Conservation (phyloP, 768 basidiomycete genomes). For the Leccinum uliginosum region DNA sequence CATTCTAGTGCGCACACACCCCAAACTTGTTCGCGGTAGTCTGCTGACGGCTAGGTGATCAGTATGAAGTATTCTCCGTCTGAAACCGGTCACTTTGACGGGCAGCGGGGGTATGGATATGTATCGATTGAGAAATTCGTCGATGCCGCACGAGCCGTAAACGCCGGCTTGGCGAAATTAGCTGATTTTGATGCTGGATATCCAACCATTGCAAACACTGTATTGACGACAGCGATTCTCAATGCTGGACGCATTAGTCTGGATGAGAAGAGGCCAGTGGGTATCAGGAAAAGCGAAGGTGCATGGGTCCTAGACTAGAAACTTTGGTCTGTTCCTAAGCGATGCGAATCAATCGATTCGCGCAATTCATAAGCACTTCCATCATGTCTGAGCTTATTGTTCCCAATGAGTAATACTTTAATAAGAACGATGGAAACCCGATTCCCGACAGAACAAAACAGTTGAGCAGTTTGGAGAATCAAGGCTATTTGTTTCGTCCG, state of each 20-base stretch:
- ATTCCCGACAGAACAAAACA: neutral
- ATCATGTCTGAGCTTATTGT: neutral
- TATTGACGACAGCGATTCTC: slow-evolving; percentile 82
- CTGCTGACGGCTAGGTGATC: slow-evolving; percentile 10
- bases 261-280: slow-evolving; percentile 84
- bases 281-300: slow-evolving; percentile 62
- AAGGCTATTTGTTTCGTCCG: neutral
- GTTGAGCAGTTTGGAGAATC: neutral
- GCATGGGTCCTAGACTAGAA: slow-evolving; percentile 66
- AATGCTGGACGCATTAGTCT: slow-evolving; percentile 87
- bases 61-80: slow-evolving; percentile 96
- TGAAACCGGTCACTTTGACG: slow-evolving; percentile 89
- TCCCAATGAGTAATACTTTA: neutral
- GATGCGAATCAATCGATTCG: slow-evolving; percentile 11
- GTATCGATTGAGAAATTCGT: slow-evolving; percentile 91
- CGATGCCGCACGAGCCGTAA: slow-evolving; percentile 76
- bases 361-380: neutral
- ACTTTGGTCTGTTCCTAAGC: neutral
- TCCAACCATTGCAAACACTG: slow-evolving; percentile 87
- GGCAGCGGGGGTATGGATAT: slow-evolving; percentile 90
- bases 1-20: slow-evolving; percentile 73
- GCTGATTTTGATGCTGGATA: slow-evolving; percentile 79
- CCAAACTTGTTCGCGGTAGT: neutral
- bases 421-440: neutral
- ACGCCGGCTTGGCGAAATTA: slow-evolving; percentile 62